These are phyloP conservation scores for Fusarium concolor DNA, from an alignment of 2,329 filamentous ascomycete species.

Conservation along the genomic window DNA sequence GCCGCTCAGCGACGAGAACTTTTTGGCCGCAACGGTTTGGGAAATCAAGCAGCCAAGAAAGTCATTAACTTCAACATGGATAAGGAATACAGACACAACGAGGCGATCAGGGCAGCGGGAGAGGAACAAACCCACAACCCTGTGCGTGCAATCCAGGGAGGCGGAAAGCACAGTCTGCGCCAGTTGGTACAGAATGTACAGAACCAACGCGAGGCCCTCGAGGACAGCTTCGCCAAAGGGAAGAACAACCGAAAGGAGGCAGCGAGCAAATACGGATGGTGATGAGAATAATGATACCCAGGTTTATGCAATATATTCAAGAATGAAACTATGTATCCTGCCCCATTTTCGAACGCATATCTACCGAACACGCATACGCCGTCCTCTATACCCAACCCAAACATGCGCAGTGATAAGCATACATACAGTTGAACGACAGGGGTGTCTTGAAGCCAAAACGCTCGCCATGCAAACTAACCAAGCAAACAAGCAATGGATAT, in stretches of 20 bases:
- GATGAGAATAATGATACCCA: slow-evolving; percentile 49
- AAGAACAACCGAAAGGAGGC: slow-evolving; percentile 84
- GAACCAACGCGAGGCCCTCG: slow-evolving; percentile 85
- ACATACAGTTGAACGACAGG: slow-evolving; percentile 12
- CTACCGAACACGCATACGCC: slow-evolving; percentile 9
- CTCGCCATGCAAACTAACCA: slow-evolving; percentile 18
- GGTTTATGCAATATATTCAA: slow-evolving; percentile 16
- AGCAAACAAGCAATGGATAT: slow-evolving; percentile 1
- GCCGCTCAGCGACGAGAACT: slow-evolving; percentile 82
- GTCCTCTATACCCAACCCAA: slow-evolving; percentile 24
- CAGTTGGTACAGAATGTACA: slow-evolving; percentile 87
- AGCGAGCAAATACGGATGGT: slow-evolving; percentile 86
- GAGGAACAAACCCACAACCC: slow-evolving; percentile 82
- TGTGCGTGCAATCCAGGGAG: slow-evolving; percentile 83
- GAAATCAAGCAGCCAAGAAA: slow-evolving; percentile 58
- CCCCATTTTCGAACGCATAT: slow-evolving; percentile 5
- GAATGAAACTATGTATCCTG: slow-evolving; percentile 13
- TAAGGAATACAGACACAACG: slow-evolving; percentile 86
- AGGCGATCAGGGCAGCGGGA: slow-evolving; percentile 76
- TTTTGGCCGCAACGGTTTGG: slow-evolving; percentile 74
- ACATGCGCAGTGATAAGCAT: slow-evolving; percentile 15
- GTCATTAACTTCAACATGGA: slow-evolving; percentile 92
- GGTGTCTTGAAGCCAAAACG: slow-evolving; percentile 25
- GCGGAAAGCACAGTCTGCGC: slow-evolving; percentile 83
- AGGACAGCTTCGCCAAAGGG: slow-evolving; percentile 90